Evolutionary conservation across 176 grass and related monocot genomes (phyloP), one percentile per base, ranked within the genome.

Genomic region (Bolboschoenus planiculmis): DNA sequence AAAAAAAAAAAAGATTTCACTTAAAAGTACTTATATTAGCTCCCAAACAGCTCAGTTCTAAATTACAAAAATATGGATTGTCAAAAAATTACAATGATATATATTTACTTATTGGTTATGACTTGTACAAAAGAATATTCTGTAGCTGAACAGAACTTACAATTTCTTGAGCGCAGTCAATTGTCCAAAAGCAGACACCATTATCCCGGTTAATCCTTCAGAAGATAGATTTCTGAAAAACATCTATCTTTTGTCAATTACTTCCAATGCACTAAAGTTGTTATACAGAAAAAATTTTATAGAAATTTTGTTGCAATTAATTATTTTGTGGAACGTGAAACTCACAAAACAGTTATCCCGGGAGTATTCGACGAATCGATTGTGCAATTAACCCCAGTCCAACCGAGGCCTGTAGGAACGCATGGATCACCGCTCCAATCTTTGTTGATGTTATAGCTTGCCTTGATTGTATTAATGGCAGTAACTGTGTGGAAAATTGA

Each of bases 341-440:
- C 86, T 86, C 62, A 88, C 86, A 88, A 7, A 31, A 51, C 42
- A 35, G 75, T 86, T 21, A 91, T 88, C 64, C 87, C 44, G 36
- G 90, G 43, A 61, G 37, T 50, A n/a, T n/a, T 78, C 37, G 77
- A 84, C 2, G 33, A 67, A 43, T 29, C n/a, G 4, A 72, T 64
- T 44, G 6, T 71, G 61, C 90, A 92, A 80, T 55, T 74, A 3
- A 92, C n/a, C 1, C 85, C 87, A 46, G 86, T 80, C 90, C 90
- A 89, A 16, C 55, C 26, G 23, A 80, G 83, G 9, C 4, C 1
- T 82, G 77, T 62, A 1, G 90, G 90, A 30, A 65, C 42, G 42
- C 90, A 92, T 24, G 85, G 90, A 92, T 92, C 90, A 16, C 87
- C 87, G 53, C 46, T 78, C 85, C 90, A 92, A 18, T 73, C 73